Evolutionary conservation across 805 yeast genomes (phyloP).

Genomic region (Isabelozyma gotoi): DNA sequence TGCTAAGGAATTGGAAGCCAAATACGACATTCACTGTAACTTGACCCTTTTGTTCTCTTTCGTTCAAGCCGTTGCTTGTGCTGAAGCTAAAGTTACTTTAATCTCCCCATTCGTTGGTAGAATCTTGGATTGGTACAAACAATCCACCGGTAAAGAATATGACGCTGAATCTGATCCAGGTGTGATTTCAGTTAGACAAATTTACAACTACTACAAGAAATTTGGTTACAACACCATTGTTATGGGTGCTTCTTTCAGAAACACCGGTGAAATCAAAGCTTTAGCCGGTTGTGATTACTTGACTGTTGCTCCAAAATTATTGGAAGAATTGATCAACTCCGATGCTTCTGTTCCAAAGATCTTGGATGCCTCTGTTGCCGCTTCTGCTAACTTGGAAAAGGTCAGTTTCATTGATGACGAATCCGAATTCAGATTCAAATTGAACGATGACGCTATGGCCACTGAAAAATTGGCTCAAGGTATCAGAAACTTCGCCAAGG

Average conservation of each 20-base stretch:
- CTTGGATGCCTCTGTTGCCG: conserved; percentile 69
- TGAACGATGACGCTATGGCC: conserved; percentile 98
- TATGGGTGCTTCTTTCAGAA: conserved; percentile 99
- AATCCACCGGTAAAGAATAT: conserved; percentile 86
- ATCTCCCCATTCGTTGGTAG: conserved; percentile 99
- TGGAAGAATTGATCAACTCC: conserved; percentile 84
- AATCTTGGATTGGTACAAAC: conserved; percentile 98
- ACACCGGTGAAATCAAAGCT: conserved; percentile 90
- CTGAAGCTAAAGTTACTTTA: conserved; percentile 94
- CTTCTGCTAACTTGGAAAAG: conserved; percentile 55
- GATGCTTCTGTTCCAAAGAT: conserved; percentile 75
- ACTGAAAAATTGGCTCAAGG: conserved; percentile 97
- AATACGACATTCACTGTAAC: conserved; percentile 91
- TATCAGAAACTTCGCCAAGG: conserved; percentile 95
- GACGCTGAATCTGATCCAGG: conserved; percentile 88
- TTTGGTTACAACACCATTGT: conserved; percentile 95
- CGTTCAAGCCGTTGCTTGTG: conserved; percentile 98
- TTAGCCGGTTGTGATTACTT: conserved; percentile 96
- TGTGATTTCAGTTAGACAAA: conserved; percentile 82
- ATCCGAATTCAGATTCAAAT: conserved; percentile 81
- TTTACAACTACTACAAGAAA: conserved; percentile 98
- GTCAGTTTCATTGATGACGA: conserved; percentile 83
- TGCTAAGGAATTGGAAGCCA: conserved; percentile 88
- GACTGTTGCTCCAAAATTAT: conserved; percentile 90
- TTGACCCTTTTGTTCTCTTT: conserved; percentile 93